Conservation (phyloP, 2,329 filamentous ascomycete genomes). For the Cladophialophora yegresii region DNA sequence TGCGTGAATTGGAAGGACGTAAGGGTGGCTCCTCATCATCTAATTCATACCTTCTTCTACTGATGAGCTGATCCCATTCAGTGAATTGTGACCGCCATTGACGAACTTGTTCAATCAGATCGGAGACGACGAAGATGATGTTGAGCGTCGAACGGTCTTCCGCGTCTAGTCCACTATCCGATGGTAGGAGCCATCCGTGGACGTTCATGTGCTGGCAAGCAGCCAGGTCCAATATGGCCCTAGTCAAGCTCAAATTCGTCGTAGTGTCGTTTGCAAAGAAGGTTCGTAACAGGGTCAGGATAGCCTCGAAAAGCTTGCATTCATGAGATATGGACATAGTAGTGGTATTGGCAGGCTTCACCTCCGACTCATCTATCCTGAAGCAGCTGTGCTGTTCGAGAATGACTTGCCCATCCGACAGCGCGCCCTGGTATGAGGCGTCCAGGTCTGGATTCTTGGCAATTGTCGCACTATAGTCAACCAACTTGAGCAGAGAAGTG, state of each 20-base stretch:
- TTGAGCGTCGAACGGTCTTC: constrained; percentile 39
- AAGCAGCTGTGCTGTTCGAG: constrained; percentile 37
- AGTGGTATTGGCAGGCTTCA: constrained; percentile 54
- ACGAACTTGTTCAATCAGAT: constrained; percentile 63
- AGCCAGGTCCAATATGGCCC: constrained; percentile 77
- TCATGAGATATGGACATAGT: constrained; percentile 27
- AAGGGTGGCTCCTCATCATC: constrained; percentile 22
- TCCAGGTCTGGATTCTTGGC: constrained; percentile 45
- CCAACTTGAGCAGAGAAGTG: constrained; percentile 44
- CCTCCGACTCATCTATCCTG: constrained; percentile 41
- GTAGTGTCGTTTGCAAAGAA: constrained; percentile 92
- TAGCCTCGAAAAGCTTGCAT: constrained; percentile 50
- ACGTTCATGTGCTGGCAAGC: constrained; percentile 81
- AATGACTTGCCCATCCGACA: constrained; percentile 42
- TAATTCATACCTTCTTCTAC: constrained; percentile 65
- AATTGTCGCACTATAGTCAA: constrained; percentile 44
- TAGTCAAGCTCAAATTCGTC: constrained; percentile 84
- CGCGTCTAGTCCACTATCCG: constrained; percentile 43
- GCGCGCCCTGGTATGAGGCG: constrained; percentile 48
- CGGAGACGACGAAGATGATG: constrained; percentile 60
- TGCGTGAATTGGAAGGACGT: neutral
- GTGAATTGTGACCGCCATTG: constrained; percentile 66
- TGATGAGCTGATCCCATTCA: constrained; percentile 70
- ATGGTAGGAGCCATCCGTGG: constrained; percentile 78
- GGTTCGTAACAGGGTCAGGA: constrained; percentile 64